Evolutionary conservation across 129 eudicot genomes (phyloP), one percentile per base, ranked within the genome.

Genomic region (Erigeron canadensis): DNA sequence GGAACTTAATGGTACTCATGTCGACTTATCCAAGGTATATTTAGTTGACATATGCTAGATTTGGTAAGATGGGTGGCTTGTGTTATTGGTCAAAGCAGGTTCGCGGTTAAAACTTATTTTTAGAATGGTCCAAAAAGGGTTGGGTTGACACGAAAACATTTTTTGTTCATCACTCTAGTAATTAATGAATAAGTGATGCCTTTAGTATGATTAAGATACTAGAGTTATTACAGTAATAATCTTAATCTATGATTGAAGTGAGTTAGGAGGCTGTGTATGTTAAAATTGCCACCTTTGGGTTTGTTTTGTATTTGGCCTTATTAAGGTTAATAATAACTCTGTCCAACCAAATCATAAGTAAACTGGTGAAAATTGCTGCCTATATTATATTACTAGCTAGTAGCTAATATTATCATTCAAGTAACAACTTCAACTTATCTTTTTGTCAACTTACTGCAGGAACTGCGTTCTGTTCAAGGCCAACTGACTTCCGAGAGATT

Each of bases 401-500:
- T n/a, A n/a, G 43, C 10, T 11, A 37, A 55, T 54, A 61, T 58
- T 19, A 12, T 48, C 38, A 67, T 54, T 58, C 6, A 21, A 41
- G 39, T 55, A 73, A 45, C 9, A 3, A 78, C 34, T 64, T 53
- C 16, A 41, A 78, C 73, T 44, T 72, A 19, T 37, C 12, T 55
- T 21, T 67, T 23, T 79, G 21, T 74, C 63, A 22, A 46, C 67
- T 71, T 67, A 46, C 72, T 83, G 63, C 83, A 93, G 98, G 99
- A 95, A 76, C 84, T 95, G 69, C 85, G 74, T n/a, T 95, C 96
- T 57, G 91, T 90, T 81, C 91, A 90, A 81, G 85, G 81, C 57
- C 99, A 95, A 75, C 84, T 95, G 68, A 86, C 80, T 43, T 81
- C 88, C 64, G 99, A 95, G 84, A 86, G 89, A 83, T 95, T 96